Conservation (phyloP, 176 grass and related monocot genomes). For the Avena sativa region DNA sequence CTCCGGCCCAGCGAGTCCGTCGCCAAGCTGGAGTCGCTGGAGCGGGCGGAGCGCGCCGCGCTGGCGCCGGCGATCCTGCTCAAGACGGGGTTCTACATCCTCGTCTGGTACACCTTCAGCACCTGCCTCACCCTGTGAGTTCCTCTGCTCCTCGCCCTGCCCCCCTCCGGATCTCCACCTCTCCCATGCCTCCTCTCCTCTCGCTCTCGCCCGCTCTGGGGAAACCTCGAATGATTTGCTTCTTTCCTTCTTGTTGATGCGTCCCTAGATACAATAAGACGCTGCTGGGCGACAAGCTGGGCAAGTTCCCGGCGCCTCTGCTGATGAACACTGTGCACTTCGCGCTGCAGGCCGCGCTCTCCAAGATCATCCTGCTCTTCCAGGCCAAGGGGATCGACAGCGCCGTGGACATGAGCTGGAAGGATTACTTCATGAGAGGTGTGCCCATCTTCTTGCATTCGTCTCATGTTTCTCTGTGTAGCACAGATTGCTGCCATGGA, state of each 20-base stretch:
- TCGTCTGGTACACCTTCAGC: slow-evolving; percentile 97
- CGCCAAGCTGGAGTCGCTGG: slow-evolving; percentile 83
- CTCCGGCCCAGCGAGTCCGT: slow-evolving; percentile 74
- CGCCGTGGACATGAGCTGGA: slow-evolving; percentile 85
- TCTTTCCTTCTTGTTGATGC: neutral
- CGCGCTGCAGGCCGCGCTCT: slow-evolving; percentile 90
- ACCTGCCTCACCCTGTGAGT: slow-evolving; percentile 99
- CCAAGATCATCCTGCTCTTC: slow-evolving; percentile 77
- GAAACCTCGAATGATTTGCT: neutral
- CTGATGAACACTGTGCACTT: slow-evolving; percentile 99
- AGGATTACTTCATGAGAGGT: slow-evolving; percentile 97
- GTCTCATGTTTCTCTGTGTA: neutral
- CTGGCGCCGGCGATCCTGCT: slow-evolving; percentile 63
- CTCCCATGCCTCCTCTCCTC: neutral
- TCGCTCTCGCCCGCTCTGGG: neutral
- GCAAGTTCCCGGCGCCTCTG: slow-evolving; percentile 97
- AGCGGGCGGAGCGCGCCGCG: slow-evolving; percentile 63
- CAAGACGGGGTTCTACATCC: slow-evolving; percentile 82
- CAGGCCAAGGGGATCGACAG: slow-evolving; percentile 61
- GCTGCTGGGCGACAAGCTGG: slow-evolving; percentile 95
- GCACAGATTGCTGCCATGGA: too few species aligned
- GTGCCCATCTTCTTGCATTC: slow-evolving; percentile 37
- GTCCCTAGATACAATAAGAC: slow-evolving; percentile 89
- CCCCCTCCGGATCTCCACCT: slow-evolving; percentile 30
- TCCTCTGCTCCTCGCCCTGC: neutral